A percentile compares a stretch with the other conserved stretches of the same genome.
These are phyloP conservation scores for Solanum peruvianum DNA, from an alignment of 257 asterid genomes.

Conservation along the genomic window DNA sequence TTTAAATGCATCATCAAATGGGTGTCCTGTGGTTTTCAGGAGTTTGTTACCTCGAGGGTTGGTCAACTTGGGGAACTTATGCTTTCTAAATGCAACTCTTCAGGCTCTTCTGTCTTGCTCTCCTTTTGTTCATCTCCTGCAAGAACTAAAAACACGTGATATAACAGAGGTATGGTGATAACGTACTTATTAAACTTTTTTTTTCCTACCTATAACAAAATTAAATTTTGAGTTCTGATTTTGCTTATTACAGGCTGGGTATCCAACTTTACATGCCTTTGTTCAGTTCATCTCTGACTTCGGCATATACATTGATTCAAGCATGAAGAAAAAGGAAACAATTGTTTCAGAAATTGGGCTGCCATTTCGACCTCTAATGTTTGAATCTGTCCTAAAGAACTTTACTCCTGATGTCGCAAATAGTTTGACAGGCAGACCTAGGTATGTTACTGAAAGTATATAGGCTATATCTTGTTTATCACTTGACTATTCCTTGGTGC, in stretches of 20 bases:
- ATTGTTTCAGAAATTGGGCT: constrained; percentile 37
- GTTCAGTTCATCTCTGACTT: constrained; percentile 65
- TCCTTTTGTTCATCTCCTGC: constrained; percentile 53
- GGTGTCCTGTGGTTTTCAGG: constrained; percentile 17
- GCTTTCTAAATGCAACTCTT: constrained; percentile 73
- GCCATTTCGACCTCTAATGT: constrained; percentile 71
- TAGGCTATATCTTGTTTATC: neutral
- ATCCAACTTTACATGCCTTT: constrained; percentile 71
- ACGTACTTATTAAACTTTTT: neutral
- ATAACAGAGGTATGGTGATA: constrained; percentile 45
- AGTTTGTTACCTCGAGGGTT: constrained; percentile 64
- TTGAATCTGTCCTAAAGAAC: constrained; percentile 48
- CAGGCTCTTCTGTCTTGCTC: constrained; percentile 76
- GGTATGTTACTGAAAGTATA: constrained; percentile 26
- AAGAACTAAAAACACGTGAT: constrained; percentile 38
- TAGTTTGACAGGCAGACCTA: constrained; percentile 64
- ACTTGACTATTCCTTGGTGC: neutral
- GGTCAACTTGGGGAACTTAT: constrained; percentile 70
- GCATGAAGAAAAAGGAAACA: constrained; percentile 31
- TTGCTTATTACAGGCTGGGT: constrained; percentile 41
- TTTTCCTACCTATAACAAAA: neutral
- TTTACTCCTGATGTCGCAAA: constrained; percentile 69
- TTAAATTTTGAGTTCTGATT: neutral
- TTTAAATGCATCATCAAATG: constrained; percentile 19
- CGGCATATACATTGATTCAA: constrained; percentile 35